Base-by-base conservation (phyloP, 495 filamentous ascomycete genomes). In the Penicillium arizonense region DNA sequence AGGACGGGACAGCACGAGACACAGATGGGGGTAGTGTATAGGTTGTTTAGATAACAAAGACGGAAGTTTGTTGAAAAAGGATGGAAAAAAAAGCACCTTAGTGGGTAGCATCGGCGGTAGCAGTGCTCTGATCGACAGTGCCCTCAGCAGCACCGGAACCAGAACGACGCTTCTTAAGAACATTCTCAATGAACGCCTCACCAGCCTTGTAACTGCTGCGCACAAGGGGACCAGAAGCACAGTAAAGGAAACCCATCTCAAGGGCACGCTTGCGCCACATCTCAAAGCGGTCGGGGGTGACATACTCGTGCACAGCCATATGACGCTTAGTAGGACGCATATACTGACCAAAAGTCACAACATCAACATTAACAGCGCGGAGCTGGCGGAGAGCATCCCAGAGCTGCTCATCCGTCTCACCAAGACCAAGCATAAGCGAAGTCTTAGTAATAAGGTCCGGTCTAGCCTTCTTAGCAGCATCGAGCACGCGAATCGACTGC, bases 321-420 rank as follows among this genome's bases (percentile, higher is more conserved):
- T 98, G 94, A 3, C 91, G 82, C 80, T 96, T 97, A 9, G 94
- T 98, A 10, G 94, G 94, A 4, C 91, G 88, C 94, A 98, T 98
- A 77, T 98, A 98, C 77, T 98, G 94, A 3, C 95, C 94, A 53
- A 98, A 97, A 0, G 94, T 98, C 34, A 98, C 90, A 11, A 98
- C 90, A 54, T 98, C 94, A 21, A 96, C 91, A 53, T 88, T 77
- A 34, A 84, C 74, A 48, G 83, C 84, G 20, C 94, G 83, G 24
- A 97, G 77, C 63, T 96, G 88, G 79, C 76, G 81, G 40, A 98
- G 71, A 7, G 93, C 81, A 55, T 88, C 81, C 82, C 83, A 87
- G 7, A 98, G 71, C 71, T 97, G 88, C n/a, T 88, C 81, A 58
- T 97, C 90, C 4, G 85, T 91, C 79, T 98, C 94, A 0, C 94